Conservation (phyloP, 2,329 filamentous ascomycete species). For the Cladosporium oxysporum region DNA sequence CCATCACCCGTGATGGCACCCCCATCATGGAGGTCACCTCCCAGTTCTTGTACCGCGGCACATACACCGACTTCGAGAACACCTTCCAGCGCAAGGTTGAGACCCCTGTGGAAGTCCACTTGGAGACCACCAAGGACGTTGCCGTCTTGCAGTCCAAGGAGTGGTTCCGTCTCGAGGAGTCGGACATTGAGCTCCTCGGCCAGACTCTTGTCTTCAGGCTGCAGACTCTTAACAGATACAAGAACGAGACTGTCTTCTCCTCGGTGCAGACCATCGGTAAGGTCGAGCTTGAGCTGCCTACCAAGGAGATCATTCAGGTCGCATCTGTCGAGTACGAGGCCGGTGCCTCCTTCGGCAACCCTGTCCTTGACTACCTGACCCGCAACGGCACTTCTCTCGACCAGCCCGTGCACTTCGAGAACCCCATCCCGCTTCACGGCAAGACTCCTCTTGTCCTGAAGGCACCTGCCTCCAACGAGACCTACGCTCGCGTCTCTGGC, state of each 20-base stretch:
- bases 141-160: constrained; percentile 94
- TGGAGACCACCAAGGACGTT: constrained; percentile 85
- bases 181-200: constrained; percentile 82
- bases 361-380: constrained; percentile 92
- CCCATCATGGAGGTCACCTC: constrained; percentile 98
- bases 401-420: constrained; percentile 95
- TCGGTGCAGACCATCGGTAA: constrained; percentile 89
- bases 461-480: constrained; percentile 94
- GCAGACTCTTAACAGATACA: constrained; percentile 86
- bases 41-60: constrained; percentile 94
- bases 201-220: constrained; percentile 96
- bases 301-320: constrained; percentile 95
- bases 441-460: constrained; percentile 86
- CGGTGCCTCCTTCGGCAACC: constrained; percentile 89
- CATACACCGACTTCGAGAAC: constrained; percentile 92
- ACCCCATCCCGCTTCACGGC: constrained; percentile 91
- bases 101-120: constrained; percentile 89
- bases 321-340: constrained; percentile 96
- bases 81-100: constrained; percentile 98
- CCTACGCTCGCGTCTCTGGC: constrained; percentile 93
- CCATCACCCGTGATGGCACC: constrained; percentile 78
- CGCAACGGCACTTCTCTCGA: constrained; percentile 90
- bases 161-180: constrained; percentile 89
- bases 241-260: constrained; percentile 90
- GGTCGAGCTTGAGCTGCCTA: constrained; percentile 89